phyloP scores from a whole-genome alignment of 2,329 filamentous ascomycete genomes.

The Colletotrichum sp. region DNA sequence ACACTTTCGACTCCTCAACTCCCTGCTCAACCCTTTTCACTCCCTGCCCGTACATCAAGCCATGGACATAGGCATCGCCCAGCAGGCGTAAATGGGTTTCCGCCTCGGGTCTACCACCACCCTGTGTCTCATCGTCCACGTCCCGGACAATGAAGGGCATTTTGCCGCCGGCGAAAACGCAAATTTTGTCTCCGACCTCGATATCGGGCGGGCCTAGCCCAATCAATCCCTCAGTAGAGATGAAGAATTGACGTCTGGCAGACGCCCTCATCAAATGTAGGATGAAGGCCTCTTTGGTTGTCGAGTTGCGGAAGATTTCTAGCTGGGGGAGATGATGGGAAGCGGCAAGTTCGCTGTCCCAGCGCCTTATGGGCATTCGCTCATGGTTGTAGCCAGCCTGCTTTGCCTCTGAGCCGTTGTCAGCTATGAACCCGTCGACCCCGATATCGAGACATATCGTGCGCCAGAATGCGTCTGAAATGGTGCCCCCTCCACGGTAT shows the following conservation, averaged over 20 bases:
- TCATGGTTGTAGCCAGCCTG: neutral
- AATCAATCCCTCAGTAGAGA: neutral
- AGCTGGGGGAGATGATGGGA: neutral
- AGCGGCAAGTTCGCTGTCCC: neutral
- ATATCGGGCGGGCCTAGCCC: neutral
- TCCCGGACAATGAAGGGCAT: neutral
- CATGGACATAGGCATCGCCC: neutral
- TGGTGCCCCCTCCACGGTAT: neutral
- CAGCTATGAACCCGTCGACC: neutral
- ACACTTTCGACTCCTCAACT: neutral
- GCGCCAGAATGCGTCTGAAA: neutral
- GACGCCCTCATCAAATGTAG: neutral
- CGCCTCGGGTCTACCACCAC: neutral
- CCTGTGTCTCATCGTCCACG: neutral
- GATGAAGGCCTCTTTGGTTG: neutral
- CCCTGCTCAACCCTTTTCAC: neutral
- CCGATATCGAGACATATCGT: neutral
- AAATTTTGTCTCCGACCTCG: neutral
- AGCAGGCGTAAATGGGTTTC: neutral
- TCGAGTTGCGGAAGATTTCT: neutral
- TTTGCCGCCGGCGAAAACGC: neutral
- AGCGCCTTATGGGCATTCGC: fast-evolving
- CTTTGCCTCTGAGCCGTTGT: neutral
- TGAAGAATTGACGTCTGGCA: neutral
- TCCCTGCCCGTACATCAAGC: neutral